phyloP scores from a whole-genome alignment of 257 asterid species.

The Capsicum baccatum region DNA sequence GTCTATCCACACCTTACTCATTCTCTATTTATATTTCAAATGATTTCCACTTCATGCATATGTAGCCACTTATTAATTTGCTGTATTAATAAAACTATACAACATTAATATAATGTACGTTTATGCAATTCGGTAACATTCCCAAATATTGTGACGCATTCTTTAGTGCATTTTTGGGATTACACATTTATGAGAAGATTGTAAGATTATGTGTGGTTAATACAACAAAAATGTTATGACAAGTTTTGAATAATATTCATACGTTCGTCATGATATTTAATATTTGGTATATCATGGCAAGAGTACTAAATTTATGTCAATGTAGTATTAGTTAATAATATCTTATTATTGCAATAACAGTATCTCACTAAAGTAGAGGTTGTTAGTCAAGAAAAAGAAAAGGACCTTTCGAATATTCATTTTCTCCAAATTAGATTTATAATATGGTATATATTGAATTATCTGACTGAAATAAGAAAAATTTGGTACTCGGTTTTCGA shows the following conservation, averaged over 20 bases:
- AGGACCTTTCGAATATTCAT: too few relatives aligned
- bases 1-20: conserved; percentile 45
- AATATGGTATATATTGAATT: too few relatives aligned
- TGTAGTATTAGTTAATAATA: background rate
- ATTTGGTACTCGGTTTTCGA: too few relatives aligned
- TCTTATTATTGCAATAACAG: too few relatives aligned
- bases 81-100: background rate
- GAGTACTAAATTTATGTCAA: background rate
- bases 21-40: conserved; percentile 37
- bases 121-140: background rate
- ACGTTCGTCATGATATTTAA: conserved; percentile 7
- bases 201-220: background rate
- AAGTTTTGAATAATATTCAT: background rate
- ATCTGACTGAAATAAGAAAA: too few relatives aligned
- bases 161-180: background rate
- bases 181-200: background rate
- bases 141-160: conserved; percentile 7
- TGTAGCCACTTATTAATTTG: background rate
- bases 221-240: conserved; percentile 22
- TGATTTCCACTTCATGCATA: background rate
- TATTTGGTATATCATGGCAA: background rate
- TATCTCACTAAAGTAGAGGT: too few relatives aligned
- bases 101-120: background rate
- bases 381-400: too few relatives aligned
- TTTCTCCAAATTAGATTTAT: too few relatives aligned